Percentiles rank a stretch among this genome's conserved stretches.
phyloP scores from a whole-genome alignment of 2,329 filamentous ascomycete genomes.

The Helminthosporium solani region DNA sequence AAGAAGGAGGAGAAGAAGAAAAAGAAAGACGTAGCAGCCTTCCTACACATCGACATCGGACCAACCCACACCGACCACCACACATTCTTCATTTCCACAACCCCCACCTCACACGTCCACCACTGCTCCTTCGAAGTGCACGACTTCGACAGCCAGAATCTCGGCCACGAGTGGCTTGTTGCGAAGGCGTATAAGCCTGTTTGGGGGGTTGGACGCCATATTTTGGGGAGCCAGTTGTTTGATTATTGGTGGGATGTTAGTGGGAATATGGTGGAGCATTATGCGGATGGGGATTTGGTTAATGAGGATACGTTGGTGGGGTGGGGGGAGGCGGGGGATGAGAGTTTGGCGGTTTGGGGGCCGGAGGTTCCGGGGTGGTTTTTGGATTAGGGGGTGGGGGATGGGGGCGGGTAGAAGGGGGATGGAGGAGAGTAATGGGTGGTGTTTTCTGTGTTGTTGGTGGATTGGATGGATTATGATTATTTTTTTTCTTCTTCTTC shows the following conservation, averaged over 20 bases:
- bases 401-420: not conserved
- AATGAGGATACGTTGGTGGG: conserved; percentile 56
- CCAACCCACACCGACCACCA: conserved; percentile 56
- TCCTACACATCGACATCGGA: conserved; percentile 58
- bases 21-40: conserved; percentile 47
- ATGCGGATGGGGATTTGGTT: conserved; percentile 68
- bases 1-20: conserved; percentile 3
- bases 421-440: not conserved
- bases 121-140: conserved; percentile 70
- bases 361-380: conserved; percentile 44
- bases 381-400: conserved; percentile 25
- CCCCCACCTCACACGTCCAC: conserved; percentile 56
- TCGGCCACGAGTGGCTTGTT: conserved; percentile 69
- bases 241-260: conserved; percentile 70
- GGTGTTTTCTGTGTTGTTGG: too few species aligned
- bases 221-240: conserved; percentile 70
- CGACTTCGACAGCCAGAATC: conserved; percentile 66
- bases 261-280: conserved; percentile 67
- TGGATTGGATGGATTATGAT: too few species aligned
- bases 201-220: conserved; percentile 71
- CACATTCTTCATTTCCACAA: conserved; percentile 52
- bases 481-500: too few species aligned
- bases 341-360: conserved; percentile 47
- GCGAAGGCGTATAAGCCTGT: conserved; percentile 63
- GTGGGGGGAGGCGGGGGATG: conserved; percentile 44